Evolutionary conservation across 108 stramenopile species (phyloP), one percentile per base, ranked within the genome.

Genomic region (Cyclotella sp.): DNA sequence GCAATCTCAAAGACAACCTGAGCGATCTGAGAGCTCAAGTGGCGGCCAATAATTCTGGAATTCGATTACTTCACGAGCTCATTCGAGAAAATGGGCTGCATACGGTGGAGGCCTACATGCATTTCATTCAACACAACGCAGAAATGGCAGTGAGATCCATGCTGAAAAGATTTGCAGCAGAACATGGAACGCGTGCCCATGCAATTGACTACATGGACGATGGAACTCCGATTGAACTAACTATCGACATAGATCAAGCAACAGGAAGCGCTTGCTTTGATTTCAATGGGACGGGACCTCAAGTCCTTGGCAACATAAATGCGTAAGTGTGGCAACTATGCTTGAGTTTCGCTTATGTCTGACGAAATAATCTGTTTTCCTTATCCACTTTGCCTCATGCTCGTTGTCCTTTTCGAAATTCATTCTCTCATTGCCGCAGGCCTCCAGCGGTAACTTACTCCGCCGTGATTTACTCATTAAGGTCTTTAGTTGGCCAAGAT

Each of bases 361-460:
- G 34, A 5, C 6, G 34, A 34, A 34, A 6, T 2, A 34, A 34
- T 34, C 6, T 6, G 6, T 34, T 34, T 34, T 34, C 34, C 34
- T 34, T 5, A 34, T 34, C 34, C 34, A 34, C 34, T 34, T 34
- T 34, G 34, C 34, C 34, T 5, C 34, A 34, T 34, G 34, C 34
- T 34, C 6, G 34, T 34, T 34, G 34, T 6, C 34, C 34, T 2
- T 34, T 2, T 6, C 34, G 34, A 34, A 34, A 34, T 34, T 5
- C 6, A 5, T 34, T 34, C 6, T 34, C 34, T 34, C 34, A 6
- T 34, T 34, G 34, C 34, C 34, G 6, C 6, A 34, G 34, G 6
- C 99, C 99, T 13, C 98, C 99, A n/a, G 97, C 99, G 3, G 98
- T 99, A 28, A 98, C 98, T 14, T 94, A 97, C 63, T 94, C 93